Base-by-base conservation (phyloP, 2,329 filamentous ascomycete species). In the Cephalotrichum gorgonifer region DNA sequence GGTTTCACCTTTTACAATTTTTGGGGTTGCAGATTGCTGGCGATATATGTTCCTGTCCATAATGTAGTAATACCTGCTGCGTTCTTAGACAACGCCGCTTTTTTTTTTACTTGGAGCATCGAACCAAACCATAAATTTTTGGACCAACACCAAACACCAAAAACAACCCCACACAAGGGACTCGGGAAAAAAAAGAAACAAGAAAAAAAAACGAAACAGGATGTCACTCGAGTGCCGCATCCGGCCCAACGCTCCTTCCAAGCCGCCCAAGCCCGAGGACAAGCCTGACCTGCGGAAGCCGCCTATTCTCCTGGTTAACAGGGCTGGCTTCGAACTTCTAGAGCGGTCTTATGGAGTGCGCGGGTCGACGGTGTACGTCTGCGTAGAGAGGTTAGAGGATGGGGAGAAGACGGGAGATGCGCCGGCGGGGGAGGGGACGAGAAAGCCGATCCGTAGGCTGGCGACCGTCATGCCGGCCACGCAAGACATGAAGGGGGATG, bases 401-500 rank as follows among this genome's bases (percentile, higher is more conserved):
- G 46, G 46, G 25, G 46, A 48, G 9, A 26, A 31, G 15, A 22
- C 7, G 12, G 43, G 43, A 6, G 28, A 31, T 15, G 38, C 35
- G 35, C 20, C 31, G 22, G 6, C 12, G 31, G 8, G 17, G 17
- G 26, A n/a, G 26, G 41, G 25, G 6, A 25, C 17, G 27, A n/a
- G 15, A 12, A 25, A 11, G 47, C 47, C 42, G 41, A 35, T 49
- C 22, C 2, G n/a, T 6, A 49, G 47, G 41, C 20, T 26, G 27
- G 47, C 47, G 30, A 38, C 47, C 15, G 41, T 49, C 28, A 35
- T 43, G 47, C 41, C 42, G 1, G 27, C 47, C 6, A 30, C 41
- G 41, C 47, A 49, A 30, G 42, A 49, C 20, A 35, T 49, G 28
- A 49, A 44, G 30, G 47, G n/a, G 12, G 42, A 49, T 22, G 73